Base-by-base conservation (phyloP, 2,329 filamentous ascomycete genomes). In the Microsporum ferrugineum region DNA sequence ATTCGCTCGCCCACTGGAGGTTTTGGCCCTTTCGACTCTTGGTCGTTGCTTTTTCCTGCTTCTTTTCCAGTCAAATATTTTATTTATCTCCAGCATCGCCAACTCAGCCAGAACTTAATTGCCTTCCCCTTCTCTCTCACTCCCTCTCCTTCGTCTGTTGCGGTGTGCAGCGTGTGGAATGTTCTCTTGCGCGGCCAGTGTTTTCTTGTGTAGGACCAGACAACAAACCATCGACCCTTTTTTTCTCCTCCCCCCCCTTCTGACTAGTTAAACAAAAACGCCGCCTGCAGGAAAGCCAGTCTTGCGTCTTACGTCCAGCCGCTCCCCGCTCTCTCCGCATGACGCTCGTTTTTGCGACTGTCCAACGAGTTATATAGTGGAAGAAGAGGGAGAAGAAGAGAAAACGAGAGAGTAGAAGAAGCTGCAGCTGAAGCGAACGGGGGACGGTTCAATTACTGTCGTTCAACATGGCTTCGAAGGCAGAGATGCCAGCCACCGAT, bases 401-500 rank as follows among this genome's bases (percentile, higher is more conserved):
- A 23, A 23, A 23, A 23, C 17, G 17, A 23, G 17, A 23, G 17
- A 23, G 17, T 23, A 23, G 17, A 23, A 23, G 55, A 17, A 57
- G 23, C 17, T 10, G 27, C 5, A 33, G 8, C 27, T 56, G n/a
- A 29, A 27, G 23, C 10, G n/a, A 12, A 47, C 43, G 43, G 43
- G 23, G 23, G 23, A 29, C 23, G n/a, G 7, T 47, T n/a, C 43
- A 47, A 56, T 56, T 34, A 29, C 27, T 36, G n/a, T 33, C 23
- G 8, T 17, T 14, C 47, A 33, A 39, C 58, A 62, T 62, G 60
- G 61, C 60, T 47, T 41, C 62, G 36, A 53, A 60, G 57, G 41
- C 58, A 34, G 61, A 62, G 45, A 88, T 94, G 71, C 88, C 89
- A 62, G 86, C 91, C 60, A 85, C 88, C 39, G 76, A 88, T 67